Percentiles rank a stretch among this genome's conserved stretches.
Evolutionary conservation across 1,284 basidiomycete genomes (phyloP).

Genomic region (Papiliotrema nemorosa): DNA sequence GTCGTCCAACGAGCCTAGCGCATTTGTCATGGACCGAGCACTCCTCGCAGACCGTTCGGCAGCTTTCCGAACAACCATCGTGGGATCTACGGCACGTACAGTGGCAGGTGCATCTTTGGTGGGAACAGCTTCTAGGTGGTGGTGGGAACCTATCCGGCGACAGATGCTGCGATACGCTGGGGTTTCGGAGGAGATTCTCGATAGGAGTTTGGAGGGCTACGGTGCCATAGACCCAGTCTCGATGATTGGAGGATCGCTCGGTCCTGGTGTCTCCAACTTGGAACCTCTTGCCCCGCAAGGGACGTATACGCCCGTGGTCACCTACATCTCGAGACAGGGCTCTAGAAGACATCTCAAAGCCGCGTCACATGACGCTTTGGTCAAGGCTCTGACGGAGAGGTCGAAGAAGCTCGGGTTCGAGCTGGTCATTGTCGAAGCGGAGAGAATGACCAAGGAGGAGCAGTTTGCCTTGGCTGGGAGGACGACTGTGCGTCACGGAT

Average conservation of each 20-base stretch:
- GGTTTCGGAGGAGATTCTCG: slow-evolving; percentile 47
- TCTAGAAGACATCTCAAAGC: slow-evolving; percentile 58
- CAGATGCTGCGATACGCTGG: slow-evolving; percentile 64
- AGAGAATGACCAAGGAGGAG: slow-evolving; percentile 46
- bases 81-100: slow-evolving; percentile 65
- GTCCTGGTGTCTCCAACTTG: slow-evolving; percentile 38
- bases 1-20: slow-evolving; percentile 40
- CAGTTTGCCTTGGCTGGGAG: slow-evolving; percentile 46
- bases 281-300: slow-evolving; percentile 26
- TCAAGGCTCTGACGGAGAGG: slow-evolving; percentile 58
- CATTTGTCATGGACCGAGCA: slow-evolving; percentile 46
- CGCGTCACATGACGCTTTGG: slow-evolving; percentile 60
- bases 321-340: slow-evolving; percentile 69
- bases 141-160: slow-evolving; percentile 67
- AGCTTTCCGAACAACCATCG: slow-evolving; percentile 62
- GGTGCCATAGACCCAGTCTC: slow-evolving; percentile 41
- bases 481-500: slow-evolving; percentile 38
- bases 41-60: slow-evolving; percentile 71
- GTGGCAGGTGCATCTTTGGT: slow-evolving; percentile 48
- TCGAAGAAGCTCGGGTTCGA: slow-evolving; percentile 60
- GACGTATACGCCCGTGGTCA: slow-evolving; percentile 58
- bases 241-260: slow-evolving; percentile 25
- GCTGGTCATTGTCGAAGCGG: slow-evolving; percentile 53
- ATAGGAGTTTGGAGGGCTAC: slow-evolving; percentile 44
- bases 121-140: slow-evolving; percentile 55